Conservation (phyloP, 148 eudicot genomes). For the Nepenthes gracilis region DNA sequence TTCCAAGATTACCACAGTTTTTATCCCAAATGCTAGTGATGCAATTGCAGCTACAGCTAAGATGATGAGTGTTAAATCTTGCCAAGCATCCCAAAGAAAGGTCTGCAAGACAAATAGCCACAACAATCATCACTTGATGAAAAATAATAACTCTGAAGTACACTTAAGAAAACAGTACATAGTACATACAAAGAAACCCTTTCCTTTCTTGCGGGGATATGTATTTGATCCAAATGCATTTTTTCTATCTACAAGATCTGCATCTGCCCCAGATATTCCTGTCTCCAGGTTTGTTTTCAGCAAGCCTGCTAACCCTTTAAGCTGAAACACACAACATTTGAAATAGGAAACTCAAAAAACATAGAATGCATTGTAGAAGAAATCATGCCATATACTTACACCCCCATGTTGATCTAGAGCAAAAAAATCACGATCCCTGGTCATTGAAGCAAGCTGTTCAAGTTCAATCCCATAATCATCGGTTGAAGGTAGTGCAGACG, state of each 20-base stretch:
- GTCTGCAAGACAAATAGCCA: slow-evolving; percentile 27
- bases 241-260: slow-evolving; percentile 45
- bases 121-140: neutral
- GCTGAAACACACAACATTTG: slow-evolving; percentile 29
- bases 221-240: slow-evolving; percentile 82
- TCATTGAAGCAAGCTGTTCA: slow-evolving; percentile 74
- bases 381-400: slow-evolving; percentile 28
- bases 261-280: slow-evolving; percentile 47
- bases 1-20: slow-evolving; percentile 52
- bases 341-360: neutral
- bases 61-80: slow-evolving; percentile 83
- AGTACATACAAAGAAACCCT: slow-evolving; percentile 47
- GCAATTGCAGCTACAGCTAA: slow-evolving; percentile 65
- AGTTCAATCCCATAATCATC: slow-evolving; percentile 58
- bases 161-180: neutral
- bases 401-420: slow-evolving; percentile 71
- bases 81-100: slow-evolving; percentile 92
- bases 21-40: slow-evolving; percentile 72
- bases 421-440: slow-evolving; percentile 48
- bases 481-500: slow-evolving; percentile 29
- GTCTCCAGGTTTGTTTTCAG: slow-evolving; percentile 52
- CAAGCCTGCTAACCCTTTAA: slow-evolving; percentile 52
- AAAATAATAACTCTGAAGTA: neutral
- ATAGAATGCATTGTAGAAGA: neutral
- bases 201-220: slow-evolving; percentile 73